Evolutionary conservation across 2,329 filamentous ascomycete species (phyloP).

Genomic region (Colletotrichum plurivorum): DNA sequence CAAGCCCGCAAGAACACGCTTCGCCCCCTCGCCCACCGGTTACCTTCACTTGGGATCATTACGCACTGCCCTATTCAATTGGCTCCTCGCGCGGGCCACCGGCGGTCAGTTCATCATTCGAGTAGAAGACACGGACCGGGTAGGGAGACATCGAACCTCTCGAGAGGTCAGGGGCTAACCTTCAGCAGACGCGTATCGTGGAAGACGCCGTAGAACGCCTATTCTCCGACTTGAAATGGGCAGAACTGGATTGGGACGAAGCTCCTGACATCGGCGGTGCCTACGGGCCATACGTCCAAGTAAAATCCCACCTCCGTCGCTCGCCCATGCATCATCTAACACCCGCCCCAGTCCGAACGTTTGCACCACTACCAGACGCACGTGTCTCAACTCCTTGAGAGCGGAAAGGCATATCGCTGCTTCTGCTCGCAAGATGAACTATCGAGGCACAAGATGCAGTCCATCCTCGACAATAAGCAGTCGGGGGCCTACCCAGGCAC

Average conservation of each 20-base stretch:
- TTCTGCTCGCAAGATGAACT: slow-evolving; percentile 87
- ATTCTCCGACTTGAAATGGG: slow-evolving; percentile 87
- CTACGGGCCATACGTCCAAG: slow-evolving; percentile 88
- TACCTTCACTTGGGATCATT: slow-evolving; percentile 93
- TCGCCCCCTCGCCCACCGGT: slow-evolving; percentile 95
- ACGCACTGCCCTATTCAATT: slow-evolving; percentile 95
- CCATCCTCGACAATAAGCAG: slow-evolving; percentile 64
- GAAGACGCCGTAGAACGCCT: slow-evolving; percentile 83
- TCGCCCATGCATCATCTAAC: not conserved
- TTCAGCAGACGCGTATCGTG: slow-evolving; percentile 82
- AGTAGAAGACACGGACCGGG: slow-evolving; percentile 96
- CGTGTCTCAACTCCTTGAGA: slow-evolving; percentile 76
- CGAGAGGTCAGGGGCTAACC: slow-evolving; percentile 2
- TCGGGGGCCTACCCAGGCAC: slow-evolving; percentile 70
- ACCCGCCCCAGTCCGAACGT: slow-evolving; percentile 77
- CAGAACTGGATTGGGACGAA: slow-evolving; percentile 94
- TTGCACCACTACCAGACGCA: slow-evolving; percentile 80
- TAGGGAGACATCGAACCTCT: slow-evolving; percentile 54
- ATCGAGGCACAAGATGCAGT: slow-evolving; percentile 74
- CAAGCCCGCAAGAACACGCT: slow-evolving; percentile 74
- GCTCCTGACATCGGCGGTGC: slow-evolving; percentile 87
- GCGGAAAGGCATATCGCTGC: slow-evolving; percentile 88
- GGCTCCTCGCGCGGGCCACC: slow-evolving; percentile 88
- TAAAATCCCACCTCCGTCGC: slow-evolving; percentile 52
- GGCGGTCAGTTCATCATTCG: slow-evolving; percentile 91